Evolutionary conservation across 176 grass and related monocot genomes (phyloP), one percentile per base, ranked within the genome.

Genomic region (Poa annua): DNA sequence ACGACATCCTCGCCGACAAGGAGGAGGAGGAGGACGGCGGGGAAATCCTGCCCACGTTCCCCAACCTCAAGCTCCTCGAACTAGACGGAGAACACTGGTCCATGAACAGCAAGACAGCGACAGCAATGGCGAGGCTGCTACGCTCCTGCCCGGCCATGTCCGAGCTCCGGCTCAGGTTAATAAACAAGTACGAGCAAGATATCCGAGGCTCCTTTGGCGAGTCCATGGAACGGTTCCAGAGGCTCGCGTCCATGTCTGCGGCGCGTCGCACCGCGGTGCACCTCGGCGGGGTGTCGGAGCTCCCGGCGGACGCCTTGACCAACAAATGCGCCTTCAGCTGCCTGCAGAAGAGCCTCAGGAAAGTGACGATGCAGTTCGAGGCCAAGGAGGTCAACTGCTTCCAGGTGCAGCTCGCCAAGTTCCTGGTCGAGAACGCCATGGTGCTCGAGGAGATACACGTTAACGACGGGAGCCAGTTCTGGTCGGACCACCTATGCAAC

Each of bases 341-440:
- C 33, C 29, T 55, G 5, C 25, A 32, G 71, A 74, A 13, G 47
- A 74, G 6, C 45, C 14, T 74, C 14, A 11, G 51, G 50, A 76
- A 76, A 51, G 74, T 76, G 51, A 55, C 51, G 5, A 0, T 76
- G 32, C 26, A 21, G 19, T 76, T 21, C 19, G 4, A 11, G 32
- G 33, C 50, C 32, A 36, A 36, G 2, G 1, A 76, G 17, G 0
- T 39, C 17, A 12, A 76, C 49, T 56, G 74, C 9, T 56, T 76
- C 51, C 50, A 12, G 29, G 74, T 21, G 8, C 50, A 76, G 74
- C 51, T 76, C 5, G 42, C 68, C 68, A 71, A 48, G 68, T 71
- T 71, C 41, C 68, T 47, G 12, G 68, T 47, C 41, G 42, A 71
- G 68, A 71, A 71, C 21, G 39, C 68, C 68, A 71, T 71, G 42